phyloP scores from a whole-genome alignment of 139 green algal species.

The Coelastrella sp. region DNA sequence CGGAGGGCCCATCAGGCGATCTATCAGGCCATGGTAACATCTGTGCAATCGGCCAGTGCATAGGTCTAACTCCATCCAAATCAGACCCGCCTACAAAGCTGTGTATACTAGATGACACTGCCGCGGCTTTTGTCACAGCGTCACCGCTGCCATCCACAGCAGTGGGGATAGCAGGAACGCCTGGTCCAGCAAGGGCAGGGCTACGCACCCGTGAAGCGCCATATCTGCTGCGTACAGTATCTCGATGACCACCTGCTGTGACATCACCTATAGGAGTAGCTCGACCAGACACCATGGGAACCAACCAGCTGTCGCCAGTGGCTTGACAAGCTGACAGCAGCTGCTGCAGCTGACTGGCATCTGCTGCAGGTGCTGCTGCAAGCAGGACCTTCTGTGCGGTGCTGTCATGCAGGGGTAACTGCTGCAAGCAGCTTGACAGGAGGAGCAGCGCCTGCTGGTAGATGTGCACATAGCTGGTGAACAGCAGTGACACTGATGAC shows the following conservation, averaged over 20 bases:
- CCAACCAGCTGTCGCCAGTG: not conserved
- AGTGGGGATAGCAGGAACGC: not conserved
- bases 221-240: slow-evolving; percentile 2
- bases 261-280: not conserved
- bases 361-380: slow-evolving; percentile 59
- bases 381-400: slow-evolving; percentile 84
- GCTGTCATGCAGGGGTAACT: slow-evolving; percentile 56
- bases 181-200: not conserved
- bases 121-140: slow-evolving; percentile 43
- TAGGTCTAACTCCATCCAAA: slow-evolving; percentile 15
- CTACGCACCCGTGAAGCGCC: not conserved
- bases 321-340: not conserved
- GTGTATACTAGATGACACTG: not conserved
- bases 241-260: slow-evolving; percentile 7
- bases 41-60: slow-evolving; percentile 15
- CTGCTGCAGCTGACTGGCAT: slow-evolving; percentile 35
- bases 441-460: slow-evolving; percentile 75
- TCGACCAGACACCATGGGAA: not conserved
- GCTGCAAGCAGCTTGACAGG: slow-evolving; percentile 64
- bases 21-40: slow-evolving; percentile 33
- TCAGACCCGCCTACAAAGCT: slow-evolving; percentile 31
- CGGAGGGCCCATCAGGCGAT: slow-evolving; percentile 25
- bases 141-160: slow-evolving; percentile 30
- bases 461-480: slow-evolving; percentile 79
- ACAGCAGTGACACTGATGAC: slow-evolving; percentile 79